Evolutionary conservation across 441 rosid genomes (phyloP).

Genomic region (Melastoma candidum): DNA sequence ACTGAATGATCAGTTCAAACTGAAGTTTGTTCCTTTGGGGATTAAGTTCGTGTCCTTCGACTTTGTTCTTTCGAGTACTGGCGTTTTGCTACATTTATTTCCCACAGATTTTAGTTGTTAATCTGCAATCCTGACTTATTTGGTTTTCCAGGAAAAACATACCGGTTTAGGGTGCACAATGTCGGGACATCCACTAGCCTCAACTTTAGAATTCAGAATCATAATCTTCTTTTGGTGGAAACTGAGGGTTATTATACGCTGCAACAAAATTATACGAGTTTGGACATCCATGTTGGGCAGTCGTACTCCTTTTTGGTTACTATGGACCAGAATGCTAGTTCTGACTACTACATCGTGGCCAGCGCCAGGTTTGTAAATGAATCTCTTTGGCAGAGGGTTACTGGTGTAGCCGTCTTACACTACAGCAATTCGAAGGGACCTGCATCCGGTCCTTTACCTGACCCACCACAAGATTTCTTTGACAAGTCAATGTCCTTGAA

Average conservation of each 20-base stretch:
- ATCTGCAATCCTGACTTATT: background rate
- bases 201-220: conserved; percentile 8
- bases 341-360: conserved; percentile 8
- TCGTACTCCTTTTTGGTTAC: conserved; percentile 1
- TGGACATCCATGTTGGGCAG: conserved; percentile 3
- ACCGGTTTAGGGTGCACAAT: conserved; percentile 8
- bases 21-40: no score
- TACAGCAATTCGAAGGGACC: conserved; percentile 6
- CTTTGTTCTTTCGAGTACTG: no score
- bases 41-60: no score
- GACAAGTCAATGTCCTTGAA: conserved; percentile 70
- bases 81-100: no score
- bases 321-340: conserved; percentile 9
- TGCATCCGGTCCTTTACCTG: conserved; percentile 36
- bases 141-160: conserved; percentile 6
- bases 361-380: conserved; percentile 8
- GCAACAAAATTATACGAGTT: conserved; percentile 9
- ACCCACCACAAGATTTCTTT: conserved; percentile 53
- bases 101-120: no score
- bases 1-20: no score
- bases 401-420: conserved; percentile 7
- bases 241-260: conserved; percentile 7
- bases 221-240: conserved; percentile 8
- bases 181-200: conserved; percentile 8
- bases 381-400: conserved; percentile 9